Conservation (phyloP, 2,329 filamentous ascomycete genomes). For the Claviceps sorghi region DNA sequence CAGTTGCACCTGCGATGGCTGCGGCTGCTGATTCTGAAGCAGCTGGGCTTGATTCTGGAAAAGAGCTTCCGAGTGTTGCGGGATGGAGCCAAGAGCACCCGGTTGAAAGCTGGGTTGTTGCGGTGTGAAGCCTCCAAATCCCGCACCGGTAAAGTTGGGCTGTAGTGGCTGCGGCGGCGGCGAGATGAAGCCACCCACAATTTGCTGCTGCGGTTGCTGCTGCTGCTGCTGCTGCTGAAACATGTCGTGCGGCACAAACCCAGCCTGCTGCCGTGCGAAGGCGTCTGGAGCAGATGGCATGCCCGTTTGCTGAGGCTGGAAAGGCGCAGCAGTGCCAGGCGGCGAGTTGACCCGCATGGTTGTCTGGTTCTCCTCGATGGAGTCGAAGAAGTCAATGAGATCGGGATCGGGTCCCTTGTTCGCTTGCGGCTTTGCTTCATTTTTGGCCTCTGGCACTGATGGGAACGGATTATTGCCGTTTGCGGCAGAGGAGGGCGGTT, state of each 20-base stretch:
- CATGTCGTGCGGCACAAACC: slow-evolving; percentile 14
- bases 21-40: slow-evolving; percentile 9
- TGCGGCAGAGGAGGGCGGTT: slow-evolving; percentile 20
- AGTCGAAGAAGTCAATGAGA: slow-evolving; percentile 88
- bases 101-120: slow-evolving; percentile 43
- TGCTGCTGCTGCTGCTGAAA: slow-evolving; percentile 16
- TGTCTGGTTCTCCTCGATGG: slow-evolving; percentile 79
- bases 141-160: no score
- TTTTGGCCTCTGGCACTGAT: slow-evolving; percentile 18
- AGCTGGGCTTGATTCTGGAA: slow-evolving; percentile 28
- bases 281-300: slow-evolving; percentile 14
- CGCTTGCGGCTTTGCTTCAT: slow-evolving; percentile 29
- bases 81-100: slow-evolving; percentile 38
- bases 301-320: slow-evolving; percentile 24
- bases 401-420: slow-evolving; percentile 56
- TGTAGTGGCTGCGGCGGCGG: slow-evolving; percentile 23
- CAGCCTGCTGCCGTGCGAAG: slow-evolving; percentile 16
- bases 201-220: slow-evolving; percentile 5
- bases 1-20: slow-evolving; percentile 13
- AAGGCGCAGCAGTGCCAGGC: slow-evolving; percentile 22
- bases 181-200: slow-evolving; percentile 10
- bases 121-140: no score
- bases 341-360: slow-evolving; percentile 38
- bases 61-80: slow-evolving; percentile 38
- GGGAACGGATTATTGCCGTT: slow-evolving; percentile 28